Percentiles rank a stretch among this genome's conserved stretches.
These are phyloP conservation scores for Pulveroboletus sp. DNA, from an alignment of 768 basidiomycete species.

Conservation along the genomic window DNA sequence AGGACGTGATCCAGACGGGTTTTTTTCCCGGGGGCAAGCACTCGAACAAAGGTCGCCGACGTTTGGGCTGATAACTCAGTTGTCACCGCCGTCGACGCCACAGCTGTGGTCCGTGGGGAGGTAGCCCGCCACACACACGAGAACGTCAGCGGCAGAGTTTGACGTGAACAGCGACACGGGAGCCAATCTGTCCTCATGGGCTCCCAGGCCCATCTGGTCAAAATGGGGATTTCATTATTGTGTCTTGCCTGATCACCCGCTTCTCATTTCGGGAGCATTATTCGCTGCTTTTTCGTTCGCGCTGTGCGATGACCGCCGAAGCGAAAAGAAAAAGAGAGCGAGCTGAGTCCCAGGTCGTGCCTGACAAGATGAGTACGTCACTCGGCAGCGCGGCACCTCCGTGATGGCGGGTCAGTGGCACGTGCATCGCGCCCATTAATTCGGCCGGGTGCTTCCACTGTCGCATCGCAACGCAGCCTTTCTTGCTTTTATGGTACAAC, in stretches of 20 bases:
- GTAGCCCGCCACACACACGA: too few relatives aligned
- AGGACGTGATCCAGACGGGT: too few relatives aligned
- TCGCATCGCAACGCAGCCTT: neutral
- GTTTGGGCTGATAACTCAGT: too few relatives aligned
- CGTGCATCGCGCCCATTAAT: neutral
- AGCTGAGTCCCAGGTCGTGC: neutral
- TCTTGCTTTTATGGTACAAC: constrained; percentile 1
- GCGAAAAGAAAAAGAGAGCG: neutral
- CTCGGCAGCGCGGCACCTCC: too few relatives aligned
- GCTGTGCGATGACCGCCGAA: constrained; percentile 1
- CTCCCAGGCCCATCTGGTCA: too few relatives aligned
- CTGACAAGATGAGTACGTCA: constrained; percentile 4
- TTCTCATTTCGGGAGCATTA: neutral
- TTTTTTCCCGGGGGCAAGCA: too few relatives aligned
- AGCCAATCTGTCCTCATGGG: too few relatives aligned
- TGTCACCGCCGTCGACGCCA: too few relatives aligned
- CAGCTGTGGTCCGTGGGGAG: too few relatives aligned
- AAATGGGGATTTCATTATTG: neutral
- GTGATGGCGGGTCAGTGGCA: too few relatives aligned
- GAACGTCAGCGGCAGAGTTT: too few relatives aligned
- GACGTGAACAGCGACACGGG: neutral
- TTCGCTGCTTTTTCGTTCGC: neutral
- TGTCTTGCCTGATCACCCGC: neutral
- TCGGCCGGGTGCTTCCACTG: neutral
- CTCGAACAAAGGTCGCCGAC: too few relatives aligned